Percentiles rank a stretch among this genome's conserved stretches.
Conservation (phyloP, 768 basidiomycete species). For the Trametes punicea region DNA sequence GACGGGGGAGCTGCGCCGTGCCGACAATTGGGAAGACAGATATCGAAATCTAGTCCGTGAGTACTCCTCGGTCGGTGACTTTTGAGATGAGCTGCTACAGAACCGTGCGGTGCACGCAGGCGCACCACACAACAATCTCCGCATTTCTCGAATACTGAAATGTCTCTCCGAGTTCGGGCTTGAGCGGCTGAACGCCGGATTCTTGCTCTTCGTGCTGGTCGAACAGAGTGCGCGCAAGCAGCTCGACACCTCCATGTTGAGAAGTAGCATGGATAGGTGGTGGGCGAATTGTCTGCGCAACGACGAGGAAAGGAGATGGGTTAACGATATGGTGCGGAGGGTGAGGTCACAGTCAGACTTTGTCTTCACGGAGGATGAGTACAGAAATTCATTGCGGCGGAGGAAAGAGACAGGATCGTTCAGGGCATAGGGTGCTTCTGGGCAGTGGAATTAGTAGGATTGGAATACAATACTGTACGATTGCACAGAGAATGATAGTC, state of each 20-base stretch:
- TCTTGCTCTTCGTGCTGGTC: slow-evolving; percentile 63
- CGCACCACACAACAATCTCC: slow-evolving; percentile 71
- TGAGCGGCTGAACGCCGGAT: slow-evolving; percentile 60
- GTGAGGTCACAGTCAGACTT: slow-evolving; percentile 39
- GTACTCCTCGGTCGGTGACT: slow-evolving; percentile 23
- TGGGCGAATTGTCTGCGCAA: slow-evolving; percentile 74
- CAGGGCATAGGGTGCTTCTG: too few species aligned
- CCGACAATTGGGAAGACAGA: slow-evolving; percentile 47
- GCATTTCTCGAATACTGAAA: slow-evolving; percentile 75
- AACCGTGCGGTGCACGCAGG: slow-evolving; percentile 34
- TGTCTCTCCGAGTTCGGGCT: slow-evolving; percentile 69
- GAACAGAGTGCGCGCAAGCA: slow-evolving; percentile 61
- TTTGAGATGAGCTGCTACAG: not conserved
- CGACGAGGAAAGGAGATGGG: slow-evolving; percentile 54
- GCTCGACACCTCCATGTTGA: slow-evolving; percentile 47
- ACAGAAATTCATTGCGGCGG: slow-evolving; percentile 46
- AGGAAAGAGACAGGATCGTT: slow-evolving; percentile 38
- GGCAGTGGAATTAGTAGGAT: too few species aligned
- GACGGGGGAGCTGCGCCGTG: slow-evolving; percentile 57
- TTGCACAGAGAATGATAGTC: too few species aligned
- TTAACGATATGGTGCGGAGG: slow-evolving; percentile 45
- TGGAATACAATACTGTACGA: too few species aligned
- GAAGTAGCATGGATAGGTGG: slow-evolving; percentile 71
- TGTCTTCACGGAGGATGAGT: slow-evolving; percentile 57
- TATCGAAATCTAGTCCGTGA: slow-evolving; percentile 67